A percentile compares a stretch with the other conserved stretches of the same genome.
Conservation (phyloP, 2,329 filamentous ascomycete species). For the Verticillium isaacii region DNA sequence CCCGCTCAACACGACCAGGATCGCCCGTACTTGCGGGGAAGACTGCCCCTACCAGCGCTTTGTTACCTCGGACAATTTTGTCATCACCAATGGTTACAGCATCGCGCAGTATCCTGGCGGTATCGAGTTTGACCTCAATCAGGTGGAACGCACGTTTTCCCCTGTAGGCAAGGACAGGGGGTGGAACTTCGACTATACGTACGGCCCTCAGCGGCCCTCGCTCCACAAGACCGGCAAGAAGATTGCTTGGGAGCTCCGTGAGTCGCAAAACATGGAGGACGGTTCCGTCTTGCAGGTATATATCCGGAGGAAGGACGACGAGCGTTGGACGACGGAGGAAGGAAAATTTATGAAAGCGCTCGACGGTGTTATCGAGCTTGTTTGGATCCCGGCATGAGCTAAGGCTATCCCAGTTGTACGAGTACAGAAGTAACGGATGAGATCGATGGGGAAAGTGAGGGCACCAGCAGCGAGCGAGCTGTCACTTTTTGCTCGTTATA, state of each 20-base stretch:
- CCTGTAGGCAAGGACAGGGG: conserved; percentile 22
- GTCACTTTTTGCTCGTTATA: no score
- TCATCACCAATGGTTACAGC: conserved; percentile 43
- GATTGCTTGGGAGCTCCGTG: conserved; percentile 20
- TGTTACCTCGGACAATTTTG: conserved; percentile 38
- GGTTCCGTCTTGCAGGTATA: conserved; percentile 5
- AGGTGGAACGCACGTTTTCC: conserved; percentile 22
- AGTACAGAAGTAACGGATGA: background rate
- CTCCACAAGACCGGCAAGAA: conserved; percentile 23
- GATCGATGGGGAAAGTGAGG: no score
- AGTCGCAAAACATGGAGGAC: conserved; percentile 3
- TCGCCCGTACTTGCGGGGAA: conserved; percentile 36
- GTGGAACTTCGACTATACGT: conserved; percentile 25
- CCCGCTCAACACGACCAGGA: conserved; percentile 30
- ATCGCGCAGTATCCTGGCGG: background rate
- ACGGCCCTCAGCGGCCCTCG: conserved; percentile 22
- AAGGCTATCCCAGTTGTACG: background rate
- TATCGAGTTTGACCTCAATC: background rate
- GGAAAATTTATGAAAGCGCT: conserved; percentile 1
- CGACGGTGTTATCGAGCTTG: conserved; percentile 8
- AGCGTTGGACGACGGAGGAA: conserved; percentile 2
- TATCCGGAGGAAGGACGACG: conserved; percentile 5
- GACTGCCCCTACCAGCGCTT: conserved; percentile 41
- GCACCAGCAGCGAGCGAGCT: no score
- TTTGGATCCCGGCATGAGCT: conserved; percentile 3